Base-by-base conservation (phyloP, 345 rosid genomes). In the Rhodomyrtus tomentosa region DNA sequence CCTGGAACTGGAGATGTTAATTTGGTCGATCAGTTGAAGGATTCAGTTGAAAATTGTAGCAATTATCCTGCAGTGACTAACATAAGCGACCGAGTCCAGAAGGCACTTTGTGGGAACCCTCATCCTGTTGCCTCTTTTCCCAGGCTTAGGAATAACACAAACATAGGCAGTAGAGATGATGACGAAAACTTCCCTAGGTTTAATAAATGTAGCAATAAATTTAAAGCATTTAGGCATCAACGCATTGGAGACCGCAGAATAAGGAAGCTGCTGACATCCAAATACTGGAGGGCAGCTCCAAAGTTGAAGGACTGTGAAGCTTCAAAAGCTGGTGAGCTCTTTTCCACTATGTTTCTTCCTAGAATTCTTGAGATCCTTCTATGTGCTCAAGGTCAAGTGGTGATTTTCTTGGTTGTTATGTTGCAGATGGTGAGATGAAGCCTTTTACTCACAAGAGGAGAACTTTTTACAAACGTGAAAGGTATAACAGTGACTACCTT, bases 151-250 rank as follows among this genome's bases (percentile, higher is more conserved):
- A 91, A 86, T 85, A 87, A 84, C 79, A 42, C 62, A 88, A 93
- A 90, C 84, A 89, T 94, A 94, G 94, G 87, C 91, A 74, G 83
- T 87, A 93, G 91, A 91, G 95, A 95, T 93, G 93, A 91, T 90
- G 97, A 93, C 3, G 93, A 93, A 90, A 93, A 91, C 36, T 87
- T 87, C 88, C 86, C 88, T 92, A 94, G 94, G 91, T 92, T 62
- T 38, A 89, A 89, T 82, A 95, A 87, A 85, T 80, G 86, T 90
- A 89, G 85, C 87, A 89, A 85, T 83, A 93, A 88, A 86, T 86
- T 87, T 83, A 94, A 88, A 90, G 87, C 91, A 14, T 88, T 84
- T 87, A 92, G 95, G 98, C 92, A 91, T 88, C 86, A 94, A 21
- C 90, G 88, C 42, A 88, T 92, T 55, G 94, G 90, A 83, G 93